These are phyloP conservation scores for Penicillium goetzii DNA, from an alignment of 495 filamentous ascomycete genomes.

Conservation along the genomic window DNA sequence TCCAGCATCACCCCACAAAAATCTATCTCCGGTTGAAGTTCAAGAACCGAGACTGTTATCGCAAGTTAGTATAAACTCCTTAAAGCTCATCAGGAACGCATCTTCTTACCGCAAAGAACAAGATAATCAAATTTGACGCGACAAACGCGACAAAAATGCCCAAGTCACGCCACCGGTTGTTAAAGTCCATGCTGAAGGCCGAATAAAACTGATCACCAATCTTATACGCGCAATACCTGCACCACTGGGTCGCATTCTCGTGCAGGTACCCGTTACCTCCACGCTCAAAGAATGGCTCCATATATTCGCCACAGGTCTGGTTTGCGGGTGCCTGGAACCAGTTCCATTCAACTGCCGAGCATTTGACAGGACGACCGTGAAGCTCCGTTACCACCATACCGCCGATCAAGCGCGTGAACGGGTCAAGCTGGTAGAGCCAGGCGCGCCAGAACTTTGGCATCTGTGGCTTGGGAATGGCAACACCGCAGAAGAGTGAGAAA, in stretches of 20 bases:
- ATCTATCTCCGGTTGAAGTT: conserved; percentile 66
- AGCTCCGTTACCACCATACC: conserved; percentile 79
- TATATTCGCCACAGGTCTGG: conserved; percentile 72
- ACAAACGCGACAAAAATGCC: conserved; percentile 76
- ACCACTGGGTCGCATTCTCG: conserved; percentile 60
- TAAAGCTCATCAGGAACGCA: not conserved
- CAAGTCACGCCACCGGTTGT: conserved; percentile 75
- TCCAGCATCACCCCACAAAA: not conserved
- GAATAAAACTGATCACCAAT: conserved; percentile 79
- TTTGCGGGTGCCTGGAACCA: conserved; percentile 62
- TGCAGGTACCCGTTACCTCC: conserved; percentile 70
- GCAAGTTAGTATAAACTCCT: conserved; percentile 25
- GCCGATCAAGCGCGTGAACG: conserved; percentile 80
- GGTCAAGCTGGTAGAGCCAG: conserved; percentile 83
- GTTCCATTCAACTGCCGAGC: conserved; percentile 59
- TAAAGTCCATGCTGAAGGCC: conserved; percentile 63
- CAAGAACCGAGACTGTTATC: conserved; percentile 58
- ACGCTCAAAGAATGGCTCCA: conserved; percentile 65
- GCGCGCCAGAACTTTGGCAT: conserved; percentile 78
- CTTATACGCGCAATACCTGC: conserved; percentile 77
- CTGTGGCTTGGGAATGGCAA: conserved; percentile 72
- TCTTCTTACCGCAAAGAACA: conserved; percentile 61
- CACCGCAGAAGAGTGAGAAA: conserved; percentile 82
- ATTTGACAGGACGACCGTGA: conserved; percentile 64
- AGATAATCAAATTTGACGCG: conserved; percentile 73